phyloP scores from a whole-genome alignment of 2,329 filamentous ascomycete genomes.

The Penicillium olsonii region DNA sequence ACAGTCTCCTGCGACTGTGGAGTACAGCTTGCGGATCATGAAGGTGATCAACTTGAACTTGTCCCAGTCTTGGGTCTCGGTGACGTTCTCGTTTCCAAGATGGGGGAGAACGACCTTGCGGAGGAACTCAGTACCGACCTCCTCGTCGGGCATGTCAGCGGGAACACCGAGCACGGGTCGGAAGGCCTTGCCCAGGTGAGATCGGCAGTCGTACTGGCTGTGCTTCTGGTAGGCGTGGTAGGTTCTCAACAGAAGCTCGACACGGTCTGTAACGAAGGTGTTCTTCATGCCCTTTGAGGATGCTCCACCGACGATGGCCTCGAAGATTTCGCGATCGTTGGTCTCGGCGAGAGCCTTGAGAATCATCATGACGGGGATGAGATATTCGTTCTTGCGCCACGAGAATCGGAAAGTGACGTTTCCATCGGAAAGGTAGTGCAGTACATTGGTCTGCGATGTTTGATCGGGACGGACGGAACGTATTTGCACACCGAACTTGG shows the following conservation, averaged over 20 bases:
- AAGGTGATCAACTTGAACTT: constrained; percentile 94
- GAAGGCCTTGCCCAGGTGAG: constrained; percentile 90
- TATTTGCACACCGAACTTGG: constrained; percentile 85
- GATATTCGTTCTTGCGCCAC: constrained; percentile 94
- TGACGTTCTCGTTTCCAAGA: constrained; percentile 81
- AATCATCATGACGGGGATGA: constrained; percentile 96
- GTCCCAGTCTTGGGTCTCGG: constrained; percentile 79
- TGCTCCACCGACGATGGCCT: constrained; percentile 79
- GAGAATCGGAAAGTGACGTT: constrained; percentile 97
- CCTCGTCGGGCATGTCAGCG: constrained; percentile 80
- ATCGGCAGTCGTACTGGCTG: constrained; percentile 75
- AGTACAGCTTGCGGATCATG: constrained; percentile 95
- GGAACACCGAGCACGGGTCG: constrained; percentile 81
- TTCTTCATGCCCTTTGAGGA: constrained; percentile 77
- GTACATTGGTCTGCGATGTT: constrained; percentile 93
- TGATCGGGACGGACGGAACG: constrained; percentile 95
- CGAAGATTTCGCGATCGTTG: constrained; percentile 94
- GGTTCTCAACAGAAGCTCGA: constrained; percentile 86
- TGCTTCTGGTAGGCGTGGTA: constrained; percentile 91
- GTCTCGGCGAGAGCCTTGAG: constrained; percentile 93
- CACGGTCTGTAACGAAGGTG: constrained; percentile 91
- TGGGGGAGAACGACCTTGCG: constrained; percentile 89
- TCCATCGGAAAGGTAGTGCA: constrained; percentile 93
- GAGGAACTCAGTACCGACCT: constrained; percentile 88
- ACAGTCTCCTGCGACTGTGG: constrained; percentile 89